Evolutionary conservation across 2,329 filamentous ascomycete genomes (phyloP), one percentile per base, ranked within the genome.

Genomic region (Neofusicoccum parvum): DNA sequence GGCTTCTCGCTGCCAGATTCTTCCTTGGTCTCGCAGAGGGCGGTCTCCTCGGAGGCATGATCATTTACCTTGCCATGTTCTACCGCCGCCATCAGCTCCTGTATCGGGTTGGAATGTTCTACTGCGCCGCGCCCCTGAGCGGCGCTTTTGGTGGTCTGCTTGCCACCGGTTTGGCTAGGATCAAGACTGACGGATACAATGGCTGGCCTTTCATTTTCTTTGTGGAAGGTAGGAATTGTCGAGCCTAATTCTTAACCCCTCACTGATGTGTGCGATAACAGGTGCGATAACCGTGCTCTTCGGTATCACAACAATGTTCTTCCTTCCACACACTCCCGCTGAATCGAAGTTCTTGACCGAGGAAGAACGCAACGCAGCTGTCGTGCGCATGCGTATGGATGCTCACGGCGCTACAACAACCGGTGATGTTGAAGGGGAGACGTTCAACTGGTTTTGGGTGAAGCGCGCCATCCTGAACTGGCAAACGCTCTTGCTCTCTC

Each of bases 281-380:
- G 74, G 75, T 3, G 72, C 68, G 0, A 68, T 72, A 7, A 76
- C 72, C 0, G 67, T 75, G 3, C 50, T 72, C 10, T 73, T 74
- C 2, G 85, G 84, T 5, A 70, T 82, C 3, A 71, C 75, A 2
- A 77, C 84, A 6, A 83, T 81, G 70, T 85, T 87, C 64, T 67
- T 82, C 1, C 77, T 87, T 2, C 84, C 84, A 1, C 83, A 87
- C 67, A 86, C 70, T 0, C 73, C 74, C 2, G 68, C 69, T 7
- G 70, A 71, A 9, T 79, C 81, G n/a, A 69, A 69, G 3, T 76
- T 75, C 53, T 62, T 76, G 17, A 71, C 64, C 4, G 68, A 69
- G 36, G 73, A 73, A 66, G 73, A 76, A 64, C 70, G 72, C 23
- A 65, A 66, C 15, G 72, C 67, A 50, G 71, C 72, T 9, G 58